Evolutionary conservation across 345 rosid genomes (phyloP).

Genomic region (Rhizophora apiculata): DNA sequence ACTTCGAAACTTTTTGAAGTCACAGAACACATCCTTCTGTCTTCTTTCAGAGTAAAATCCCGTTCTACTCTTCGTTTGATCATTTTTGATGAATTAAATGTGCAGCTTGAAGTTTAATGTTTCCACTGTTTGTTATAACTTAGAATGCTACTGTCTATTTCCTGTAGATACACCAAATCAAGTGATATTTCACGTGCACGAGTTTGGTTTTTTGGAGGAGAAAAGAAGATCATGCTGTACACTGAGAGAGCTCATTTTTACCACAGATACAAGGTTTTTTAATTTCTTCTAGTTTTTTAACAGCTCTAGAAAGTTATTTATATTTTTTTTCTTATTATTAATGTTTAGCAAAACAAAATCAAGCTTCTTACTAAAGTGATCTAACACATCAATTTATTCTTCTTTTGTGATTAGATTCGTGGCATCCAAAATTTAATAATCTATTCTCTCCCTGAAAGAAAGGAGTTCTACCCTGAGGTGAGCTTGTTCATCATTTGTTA

Average conservation of each 20-base stretch:
- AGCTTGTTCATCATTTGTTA: slow-evolving; percentile 13
- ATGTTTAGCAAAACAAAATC: neutral
- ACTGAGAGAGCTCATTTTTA: slow-evolving; percentile 86
- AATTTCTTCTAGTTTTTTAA: neutral
- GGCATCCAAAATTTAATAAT: slow-evolving; percentile 75
- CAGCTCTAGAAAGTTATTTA: neutral
- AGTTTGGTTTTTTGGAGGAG: slow-evolving; percentile 66
- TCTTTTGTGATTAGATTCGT: slow-evolving; percentile 58
- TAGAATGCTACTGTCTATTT: slow-evolving; percentile 5
- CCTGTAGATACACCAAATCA: slow-evolving; percentile 59
- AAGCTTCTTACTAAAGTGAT: neutral
- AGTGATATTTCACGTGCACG: slow-evolving; percentile 80
- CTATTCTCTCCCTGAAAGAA: slow-evolving; percentile 88
- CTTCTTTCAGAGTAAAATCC: slow-evolving; percentile 77
- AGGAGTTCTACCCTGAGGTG: slow-evolving; percentile 94
- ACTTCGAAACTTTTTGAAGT: slow-evolving; percentile 75
- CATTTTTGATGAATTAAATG: neutral
- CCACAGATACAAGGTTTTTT: slow-evolving; percentile 74
- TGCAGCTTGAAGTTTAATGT: too few relatives aligned
- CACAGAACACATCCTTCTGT: slow-evolving; percentile 87
- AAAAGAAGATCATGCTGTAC: slow-evolving; percentile 74
- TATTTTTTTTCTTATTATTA: neutral
- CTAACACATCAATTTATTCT: neutral
- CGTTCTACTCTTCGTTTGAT: slow-evolving; percentile 6
- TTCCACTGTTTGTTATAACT: slow-evolving; percentile 8